Base-by-base conservation (phyloP, 1,284 basidiomycete species). In the Ganoderma lucidum region DNA sequence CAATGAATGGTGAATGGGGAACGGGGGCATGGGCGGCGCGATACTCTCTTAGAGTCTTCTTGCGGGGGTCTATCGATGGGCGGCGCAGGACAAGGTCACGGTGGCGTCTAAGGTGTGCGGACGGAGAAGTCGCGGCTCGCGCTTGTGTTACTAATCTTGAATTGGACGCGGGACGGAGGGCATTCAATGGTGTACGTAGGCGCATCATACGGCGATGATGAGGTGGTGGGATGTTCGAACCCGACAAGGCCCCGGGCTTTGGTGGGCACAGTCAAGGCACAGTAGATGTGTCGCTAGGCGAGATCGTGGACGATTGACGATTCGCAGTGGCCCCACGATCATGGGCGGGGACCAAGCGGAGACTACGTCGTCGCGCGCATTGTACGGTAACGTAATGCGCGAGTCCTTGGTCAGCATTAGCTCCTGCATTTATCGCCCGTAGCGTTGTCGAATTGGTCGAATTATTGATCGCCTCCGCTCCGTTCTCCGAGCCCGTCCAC, bases 311-410 rank as follows among this genome's bases (percentile, higher is more conserved):
- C 10, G 23, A 51, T 51, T 28, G 48, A 48, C 45, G 48, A 51
- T 51, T 51, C 23, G 9, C 23, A 51, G 53, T 17, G 30, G 53
- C 53, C 53, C 48, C 48, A 51, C 48, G 30, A 56, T 56, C 23
- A 56, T 35, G 23, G 23, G 23, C 23, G 23, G 53, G 15, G n/a
- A n/a, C n/a, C n/a, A n/a, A n/a, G 53, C 53, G 53, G 48, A 48
- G 10, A 6, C 39, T 41, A 41, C 8, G 39, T 41, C 30, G 53
- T 35, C 17, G 53, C 30, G 30, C 32, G 32, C 23, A 2, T 32
- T 56, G 53, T 56, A 28, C 15, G 53, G 30, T 56, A 32, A 56
- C 53, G 53, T 56, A 56, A 56, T 56, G 32, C 14, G 15, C 53
- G 23, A 19, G 42, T 45, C 42, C 23, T 17, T 60, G 5, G 17